Conservation (phyloP, 1,284 basidiomycete genomes). For the Tylopilus orsonianus region DNA sequence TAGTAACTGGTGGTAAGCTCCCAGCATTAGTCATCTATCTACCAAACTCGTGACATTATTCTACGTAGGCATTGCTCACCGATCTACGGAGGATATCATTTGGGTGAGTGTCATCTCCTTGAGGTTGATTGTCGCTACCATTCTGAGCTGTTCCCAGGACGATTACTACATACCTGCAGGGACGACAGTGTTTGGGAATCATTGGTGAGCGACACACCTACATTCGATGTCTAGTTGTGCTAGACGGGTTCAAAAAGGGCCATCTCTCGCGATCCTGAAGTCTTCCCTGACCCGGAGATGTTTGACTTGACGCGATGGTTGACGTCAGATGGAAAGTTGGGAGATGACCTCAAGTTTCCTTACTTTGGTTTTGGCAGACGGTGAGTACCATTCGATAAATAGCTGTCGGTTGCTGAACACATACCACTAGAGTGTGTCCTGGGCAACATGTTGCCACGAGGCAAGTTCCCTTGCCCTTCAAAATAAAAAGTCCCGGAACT, state of each 20-base stretch:
- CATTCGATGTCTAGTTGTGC: neutral
- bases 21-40: neutral
- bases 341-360: constrained; percentile 8
- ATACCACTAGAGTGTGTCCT: constrained; percentile 11
- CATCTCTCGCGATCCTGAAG: constrained; percentile 13
- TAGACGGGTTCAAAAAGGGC: constrained; percentile 5
- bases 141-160: constrained; percentile 4
- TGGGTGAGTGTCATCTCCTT: constrained; percentile 5
- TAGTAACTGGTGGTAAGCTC: constrained; percentile 4
- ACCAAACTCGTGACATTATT: neutral
- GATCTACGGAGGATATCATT: constrained; percentile 12
- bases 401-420: neutral
- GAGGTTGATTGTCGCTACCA: neutral
- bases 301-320: constrained; percentile 15
- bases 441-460: constrained; percentile 13
- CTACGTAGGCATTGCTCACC: constrained; percentile 7
- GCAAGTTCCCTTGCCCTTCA: neutral
- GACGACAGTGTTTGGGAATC: constrained; percentile 10
- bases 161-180: constrained; percentile 16
- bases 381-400: neutral
- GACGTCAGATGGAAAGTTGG: constrained; percentile 3
- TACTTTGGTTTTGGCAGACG: constrained; percentile 18
- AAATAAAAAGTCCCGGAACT: neutral
- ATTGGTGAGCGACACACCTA: constrained; percentile 6
- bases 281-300: constrained; percentile 13